A percentile compares a stretch with the other conserved stretches of the same genome.
Evolutionary conservation across 2,329 filamentous ascomycete species (phyloP).

Genomic region (Fusarium goolgardi): DNA sequence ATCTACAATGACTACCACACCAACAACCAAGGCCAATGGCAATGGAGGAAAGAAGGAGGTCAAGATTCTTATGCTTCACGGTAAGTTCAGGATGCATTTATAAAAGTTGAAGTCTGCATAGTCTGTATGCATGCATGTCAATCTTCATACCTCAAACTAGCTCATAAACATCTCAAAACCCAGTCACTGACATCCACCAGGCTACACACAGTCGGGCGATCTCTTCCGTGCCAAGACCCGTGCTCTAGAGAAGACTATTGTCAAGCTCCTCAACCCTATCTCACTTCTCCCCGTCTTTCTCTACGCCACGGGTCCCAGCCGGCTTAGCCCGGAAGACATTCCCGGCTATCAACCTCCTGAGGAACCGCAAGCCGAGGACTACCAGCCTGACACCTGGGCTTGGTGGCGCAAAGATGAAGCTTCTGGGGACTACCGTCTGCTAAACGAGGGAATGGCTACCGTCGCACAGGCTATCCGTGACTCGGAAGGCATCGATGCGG

Average conservation of each 20-base stretch:
- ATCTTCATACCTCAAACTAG: constrained; percentile 6
- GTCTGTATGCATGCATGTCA: neutral
- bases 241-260: constrained; percentile 82
- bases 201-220: constrained; percentile 90
- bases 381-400: constrained; percentile 75
- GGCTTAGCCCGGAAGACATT: constrained; percentile 72
- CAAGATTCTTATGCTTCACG: constrained; percentile 83
- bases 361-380: constrained; percentile 58
- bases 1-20: constrained; percentile 47
- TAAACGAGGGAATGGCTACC: constrained; percentile 74
- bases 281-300: constrained; percentile 66
- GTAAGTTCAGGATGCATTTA: constrained; percentile 52
- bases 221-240: constrained; percentile 90
- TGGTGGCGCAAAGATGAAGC: constrained; percentile 84
- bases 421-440: constrained; percentile 70
- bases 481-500: constrained; percentile 78
- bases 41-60: constrained; percentile 60
- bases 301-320: constrained; percentile 77
- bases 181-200: constrained; percentile 53
- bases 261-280: constrained; percentile 75
- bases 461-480: constrained; percentile 72
- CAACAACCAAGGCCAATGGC: constrained; percentile 46
- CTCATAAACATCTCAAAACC: constrained; percentile 13
- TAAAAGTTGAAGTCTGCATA: neutral
- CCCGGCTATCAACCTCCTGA: constrained; percentile 70